Base-by-base conservation (phyloP, 202 grass and related monocot genomes). In the Panicum virgatum region DNA sequence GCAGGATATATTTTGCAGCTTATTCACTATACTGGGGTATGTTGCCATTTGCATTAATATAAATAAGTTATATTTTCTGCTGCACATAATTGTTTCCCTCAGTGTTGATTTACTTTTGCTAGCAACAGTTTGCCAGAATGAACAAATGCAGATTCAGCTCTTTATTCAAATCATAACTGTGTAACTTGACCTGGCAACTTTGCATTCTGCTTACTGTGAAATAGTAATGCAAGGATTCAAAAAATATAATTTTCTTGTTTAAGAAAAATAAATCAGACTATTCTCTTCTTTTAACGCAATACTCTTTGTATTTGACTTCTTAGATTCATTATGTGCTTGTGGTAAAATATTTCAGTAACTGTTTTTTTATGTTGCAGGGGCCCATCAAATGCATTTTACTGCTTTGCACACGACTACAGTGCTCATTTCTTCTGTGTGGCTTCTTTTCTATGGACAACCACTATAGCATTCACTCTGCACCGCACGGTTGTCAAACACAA, bases 1-100 rank as follows among this genome's bases (percentile, higher is more conserved):
- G 66, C 96, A 98, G 96, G 96, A 98, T 86, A 96, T 98, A 91
- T 90, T 96, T 90, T 96, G 96, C 87, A 96, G 92, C 86, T 92
- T 98, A 86, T 96, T 98, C 77, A 98, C 80, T 69, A 93, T 96
- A 76, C 76, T 96, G 44, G 96, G 96, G 96, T 98, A 92, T 61
- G 85, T 76, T 77, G 58, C 84, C 80, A 52, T 72, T 56, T 86
- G 61, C 44, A 47, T 46, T 63, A 30, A n/a, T 23, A 42, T 69
- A 50, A 53, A 78, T 69, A 60, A 38, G 51, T 69, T 69, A 66
- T 58, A 73, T 37, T 62, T 74, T 47, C 48, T 77, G 15, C n/a
- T 81, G 11, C 50, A 72, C 26, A 20, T 39, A 80, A 42, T 61
- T 72, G 16, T 82, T 87, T 44, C 39, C 61, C 62, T 69, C 37